Base-by-base conservation (phyloP, 371 early-diverging fungal species). In the Conidiobolus incongruus region DNA sequence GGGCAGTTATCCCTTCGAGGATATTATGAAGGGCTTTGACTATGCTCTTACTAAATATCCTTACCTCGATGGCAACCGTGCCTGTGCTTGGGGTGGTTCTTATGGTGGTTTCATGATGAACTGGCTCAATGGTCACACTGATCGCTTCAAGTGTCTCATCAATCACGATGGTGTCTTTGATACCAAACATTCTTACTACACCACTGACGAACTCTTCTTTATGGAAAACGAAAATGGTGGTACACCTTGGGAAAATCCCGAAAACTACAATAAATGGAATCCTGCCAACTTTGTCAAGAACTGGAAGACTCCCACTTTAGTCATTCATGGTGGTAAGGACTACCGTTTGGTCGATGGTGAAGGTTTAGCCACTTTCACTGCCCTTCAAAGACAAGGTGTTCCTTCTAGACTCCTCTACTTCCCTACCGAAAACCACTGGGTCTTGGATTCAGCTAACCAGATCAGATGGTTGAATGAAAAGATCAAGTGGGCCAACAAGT, bases 71-170 rank as follows among this genome's bases (percentile, higher is more conserved):
- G 32, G 47, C n/a, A 46, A 55, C 4, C 61, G 76, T 11, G 49
- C 79, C 15, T 62, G 63, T 22, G 84, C 66, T 12, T 57, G 81
- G 19, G 87, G 87, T 23, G 82, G 76, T 2, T 72, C 73, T 4
- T 83, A 80, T 55, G 87, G 87, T 47, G 87, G 83, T 2, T 82
- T 69, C 53, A 80, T 79, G 80, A 66, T 78, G 47, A 82, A 82
- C 49, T 53, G 57, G 58, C 56, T 74, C 49, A 72, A 73, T 48
- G 69, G 67, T 20, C 69, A 74, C 44, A 66, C 66, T 20, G 51
- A 73, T 15, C 65, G 71, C 7, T 86, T 86, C 63, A 62, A 61
- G 40, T 72, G 68, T 22, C 54, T 86, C 38, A 79, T 80, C 28
- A 80, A 71, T 50, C 84, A 83, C 52, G 84, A 81, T 53, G 86